These are phyloP conservation scores for Fusarium piperis DNA, from an alignment of 2,329 filamentous ascomycete species.

Conservation along the genomic window DNA sequence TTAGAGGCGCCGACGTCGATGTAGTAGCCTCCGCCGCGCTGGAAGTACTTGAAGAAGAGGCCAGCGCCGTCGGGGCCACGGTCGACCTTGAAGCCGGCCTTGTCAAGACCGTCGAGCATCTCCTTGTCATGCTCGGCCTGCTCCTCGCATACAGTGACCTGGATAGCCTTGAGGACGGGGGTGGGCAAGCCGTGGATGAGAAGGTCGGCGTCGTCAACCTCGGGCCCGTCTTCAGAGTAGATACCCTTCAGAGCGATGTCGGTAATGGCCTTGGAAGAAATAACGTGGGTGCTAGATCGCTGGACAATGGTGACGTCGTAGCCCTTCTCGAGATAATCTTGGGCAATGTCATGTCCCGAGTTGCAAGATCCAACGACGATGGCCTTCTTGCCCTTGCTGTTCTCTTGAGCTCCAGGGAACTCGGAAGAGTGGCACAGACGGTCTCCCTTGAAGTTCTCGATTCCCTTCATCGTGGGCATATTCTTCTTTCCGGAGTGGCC, in stretches of 20 bases:
- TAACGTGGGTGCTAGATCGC: conserved; percentile 71
- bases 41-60: conserved; percentile 70
- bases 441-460: conserved; percentile 66
- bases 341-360: conserved; percentile 74
- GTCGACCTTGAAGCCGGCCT: conserved; percentile 70
- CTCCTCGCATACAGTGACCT: conserved; percentile 54
- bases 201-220: conserved; percentile 73
- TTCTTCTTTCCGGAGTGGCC: conserved; percentile 75
- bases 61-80: conserved; percentile 65
- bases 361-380: conserved; percentile 76
- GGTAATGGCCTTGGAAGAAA: conserved; percentile 63
- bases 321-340: conserved; percentile 73
- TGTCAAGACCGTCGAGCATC: conserved; percentile 56
- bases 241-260: conserved; percentile 63
- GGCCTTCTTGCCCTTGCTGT: conserved; percentile 65
- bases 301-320: conserved; percentile 76
- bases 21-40: conserved; percentile 75
- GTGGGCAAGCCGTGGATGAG: conserved; percentile 66
- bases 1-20: conserved; percentile 73
- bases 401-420: conserved; percentile 61
- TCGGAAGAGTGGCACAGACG: conserved; percentile 71
- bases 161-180: conserved; percentile 68
- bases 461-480: conserved; percentile 65
- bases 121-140: conserved; percentile 51
- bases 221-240: conserved; percentile 63